Evolutionary conservation across 352 stramenopile species (phyloP).

Genomic region (Phytophthora nicotianae): DNA sequence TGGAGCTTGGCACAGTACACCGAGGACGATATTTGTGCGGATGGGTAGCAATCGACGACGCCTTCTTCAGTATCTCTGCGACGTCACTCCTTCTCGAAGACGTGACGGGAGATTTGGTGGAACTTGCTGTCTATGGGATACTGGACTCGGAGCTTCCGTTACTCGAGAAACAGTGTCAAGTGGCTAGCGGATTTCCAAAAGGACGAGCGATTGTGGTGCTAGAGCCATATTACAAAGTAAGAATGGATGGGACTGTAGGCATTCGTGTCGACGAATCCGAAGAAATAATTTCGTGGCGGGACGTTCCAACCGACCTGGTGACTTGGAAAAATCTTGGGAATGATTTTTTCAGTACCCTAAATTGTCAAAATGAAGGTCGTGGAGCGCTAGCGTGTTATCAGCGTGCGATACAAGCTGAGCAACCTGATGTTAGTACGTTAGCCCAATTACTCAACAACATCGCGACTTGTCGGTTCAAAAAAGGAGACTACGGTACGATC

Average conservation of each 20-base stretch:
- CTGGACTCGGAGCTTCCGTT: conserved; percentile 13
- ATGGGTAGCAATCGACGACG: conserved; percentile 34
- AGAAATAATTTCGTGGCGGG: not conserved
- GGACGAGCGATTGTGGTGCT: conserved; percentile 27
- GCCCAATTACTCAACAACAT: not conserved
- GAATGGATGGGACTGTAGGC: conserved; percentile 20
- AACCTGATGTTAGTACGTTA: not conserved
- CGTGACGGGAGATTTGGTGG: conserved; percentile 32
- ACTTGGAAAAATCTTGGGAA: conserved; percentile 4
- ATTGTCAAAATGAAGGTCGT: not conserved
- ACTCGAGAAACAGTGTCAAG: conserved; percentile 10
- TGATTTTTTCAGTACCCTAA: not conserved
- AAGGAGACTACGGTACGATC: not conserved
- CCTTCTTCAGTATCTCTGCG: conserved; percentile 31
- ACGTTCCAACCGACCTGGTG: not conserved
- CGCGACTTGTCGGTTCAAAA: not conserved
- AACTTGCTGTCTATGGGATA: conserved; percentile 37
- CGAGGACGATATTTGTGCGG: conserved; percentile 34
- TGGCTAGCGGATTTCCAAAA: conserved; percentile 27
- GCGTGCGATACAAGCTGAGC: not conserved
- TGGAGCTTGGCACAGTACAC: conserved; percentile 27
- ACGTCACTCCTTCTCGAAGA: conserved; percentile 31
- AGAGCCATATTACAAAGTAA: conserved; percentile 40
- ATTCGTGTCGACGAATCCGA: conserved; percentile 27
- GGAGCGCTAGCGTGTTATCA: not conserved